phyloP scores from a whole-genome alignment of 176 grass and related monocot genomes.

The Alopecurus myosuroides region DNA sequence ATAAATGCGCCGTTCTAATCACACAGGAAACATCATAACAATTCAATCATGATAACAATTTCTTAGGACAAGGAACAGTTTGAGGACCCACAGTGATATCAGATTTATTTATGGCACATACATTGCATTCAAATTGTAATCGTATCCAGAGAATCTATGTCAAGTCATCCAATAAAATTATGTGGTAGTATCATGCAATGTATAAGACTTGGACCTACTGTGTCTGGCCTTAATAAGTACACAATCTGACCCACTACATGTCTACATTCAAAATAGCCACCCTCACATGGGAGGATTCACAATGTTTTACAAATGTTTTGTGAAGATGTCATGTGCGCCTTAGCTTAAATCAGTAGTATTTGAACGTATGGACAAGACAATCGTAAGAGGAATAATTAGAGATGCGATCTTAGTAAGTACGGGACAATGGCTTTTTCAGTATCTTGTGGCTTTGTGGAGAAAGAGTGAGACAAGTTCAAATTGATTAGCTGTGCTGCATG shows the following conservation, averaged over 20 bases:
- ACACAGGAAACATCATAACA: neutral
- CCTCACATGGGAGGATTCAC: neutral
- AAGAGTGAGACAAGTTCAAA: slow-evolving; percentile 2
- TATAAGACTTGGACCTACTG: neutral
- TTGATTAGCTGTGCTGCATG: neutral
- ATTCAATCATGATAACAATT: neutral
- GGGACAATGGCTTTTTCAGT: neutral
- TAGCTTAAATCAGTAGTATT: neutral
- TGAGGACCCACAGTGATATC: neutral
- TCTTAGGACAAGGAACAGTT: neutral
- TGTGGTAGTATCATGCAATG: neutral
- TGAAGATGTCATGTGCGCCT: neutral
- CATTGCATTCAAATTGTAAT: neutral
- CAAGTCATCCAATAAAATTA: neutral
- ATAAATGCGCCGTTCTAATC: neutral
- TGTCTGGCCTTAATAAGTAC: neutral
- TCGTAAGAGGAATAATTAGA: neutral
- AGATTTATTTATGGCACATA: neutral
- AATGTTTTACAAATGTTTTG: neutral
- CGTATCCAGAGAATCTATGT: neutral
- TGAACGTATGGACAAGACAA: neutral
- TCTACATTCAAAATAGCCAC: neutral
- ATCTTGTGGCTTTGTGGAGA: neutral
- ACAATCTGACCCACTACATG: neutral
- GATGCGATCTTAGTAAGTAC: neutral